Conservation (phyloP, 192 early-diverging fungal species). For the Backusella parvicylindrica region DNA sequence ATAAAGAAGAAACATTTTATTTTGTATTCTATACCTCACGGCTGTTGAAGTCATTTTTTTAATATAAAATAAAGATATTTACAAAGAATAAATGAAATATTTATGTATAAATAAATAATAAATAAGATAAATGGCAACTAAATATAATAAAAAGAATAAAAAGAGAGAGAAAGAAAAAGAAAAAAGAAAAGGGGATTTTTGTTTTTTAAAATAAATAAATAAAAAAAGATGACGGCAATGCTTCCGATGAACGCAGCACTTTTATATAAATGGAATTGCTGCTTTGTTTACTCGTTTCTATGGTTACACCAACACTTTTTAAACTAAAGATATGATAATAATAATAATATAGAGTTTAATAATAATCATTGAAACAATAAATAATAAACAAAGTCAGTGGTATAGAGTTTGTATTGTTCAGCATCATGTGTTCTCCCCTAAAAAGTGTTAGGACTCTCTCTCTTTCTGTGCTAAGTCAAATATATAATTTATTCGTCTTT, state of each 20-base stretch:
- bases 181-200: neutral
- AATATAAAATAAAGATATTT: neutral
- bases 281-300: neutral
- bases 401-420: neutral
- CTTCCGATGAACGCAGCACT: neutral
- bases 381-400: neutral
- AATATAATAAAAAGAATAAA: neutral
- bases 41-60: conserved; percentile 28
- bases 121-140: conserved; percentile 1
- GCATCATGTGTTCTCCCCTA: neutral
- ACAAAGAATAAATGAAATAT: neutral
- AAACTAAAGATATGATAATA: neutral
- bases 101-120: conserved; percentile 14
- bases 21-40: conserved; percentile 39
- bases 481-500: neutral
- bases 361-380: neutral
- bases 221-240: conserved; percentile 4
- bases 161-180: neutral
- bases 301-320: neutral
- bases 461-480: too few relatives aligned
- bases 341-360: neutral
- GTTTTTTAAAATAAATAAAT: neutral
- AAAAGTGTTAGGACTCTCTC: neutral
- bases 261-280: neutral
- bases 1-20: neutral